These are phyloP conservation scores for Fistulifera pelliculosa DNA, from an alignment of 108 stramenopile species.

Conservation along the genomic window DNA sequence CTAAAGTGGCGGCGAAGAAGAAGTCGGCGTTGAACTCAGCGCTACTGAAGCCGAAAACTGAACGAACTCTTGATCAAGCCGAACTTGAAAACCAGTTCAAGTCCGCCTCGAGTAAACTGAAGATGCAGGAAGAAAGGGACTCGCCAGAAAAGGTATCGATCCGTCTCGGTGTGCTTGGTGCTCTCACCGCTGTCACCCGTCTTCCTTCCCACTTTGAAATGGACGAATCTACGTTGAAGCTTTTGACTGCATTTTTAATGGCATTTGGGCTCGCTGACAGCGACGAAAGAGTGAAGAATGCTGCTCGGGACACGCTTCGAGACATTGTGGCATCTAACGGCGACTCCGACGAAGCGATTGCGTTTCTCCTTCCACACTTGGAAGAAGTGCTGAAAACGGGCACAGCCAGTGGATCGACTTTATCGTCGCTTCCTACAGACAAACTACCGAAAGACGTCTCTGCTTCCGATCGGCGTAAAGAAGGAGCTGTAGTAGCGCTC, in stretches of 20 bases:
- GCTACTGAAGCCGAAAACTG: slow-evolving; percentile 60
- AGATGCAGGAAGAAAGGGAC: slow-evolving; percentile 49
- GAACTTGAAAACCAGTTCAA: slow-evolving; percentile 60
- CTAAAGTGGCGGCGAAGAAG: slow-evolving; percentile 54
- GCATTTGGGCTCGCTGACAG: slow-evolving; percentile 78
- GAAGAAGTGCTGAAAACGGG: slow-evolving; percentile 73
- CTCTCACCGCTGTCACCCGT: slow-evolving; percentile 51
- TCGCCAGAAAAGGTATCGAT: slow-evolving; percentile 51
- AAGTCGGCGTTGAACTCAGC: slow-evolving; percentile 40
- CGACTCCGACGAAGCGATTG: slow-evolving; percentile 62
- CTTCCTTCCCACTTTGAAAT: slow-evolving; percentile 42
- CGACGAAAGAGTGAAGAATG: slow-evolving; percentile 52
- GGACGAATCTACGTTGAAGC: slow-evolving; percentile 42
- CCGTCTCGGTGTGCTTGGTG: slow-evolving; percentile 61
- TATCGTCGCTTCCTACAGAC: slow-evolving; percentile 39
- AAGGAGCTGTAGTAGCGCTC: slow-evolving; percentile 80
- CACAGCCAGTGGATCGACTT: slow-evolving; percentile 27
- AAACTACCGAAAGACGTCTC: slow-evolving; percentile 42
- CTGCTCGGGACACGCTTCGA: slow-evolving; percentile 59
- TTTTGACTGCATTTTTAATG: slow-evolving; percentile 69
- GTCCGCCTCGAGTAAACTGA: slow-evolving; percentile 11
- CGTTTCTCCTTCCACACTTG: slow-evolving; percentile 68
- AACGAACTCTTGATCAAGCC: slow-evolving; percentile 57
- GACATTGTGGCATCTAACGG: slow-evolving; percentile 66
- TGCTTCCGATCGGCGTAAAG: slow-evolving; percentile 78